Conservation (phyloP, 352 stramenopile genomes). For the Peronosclerospora sorghi region DNA sequence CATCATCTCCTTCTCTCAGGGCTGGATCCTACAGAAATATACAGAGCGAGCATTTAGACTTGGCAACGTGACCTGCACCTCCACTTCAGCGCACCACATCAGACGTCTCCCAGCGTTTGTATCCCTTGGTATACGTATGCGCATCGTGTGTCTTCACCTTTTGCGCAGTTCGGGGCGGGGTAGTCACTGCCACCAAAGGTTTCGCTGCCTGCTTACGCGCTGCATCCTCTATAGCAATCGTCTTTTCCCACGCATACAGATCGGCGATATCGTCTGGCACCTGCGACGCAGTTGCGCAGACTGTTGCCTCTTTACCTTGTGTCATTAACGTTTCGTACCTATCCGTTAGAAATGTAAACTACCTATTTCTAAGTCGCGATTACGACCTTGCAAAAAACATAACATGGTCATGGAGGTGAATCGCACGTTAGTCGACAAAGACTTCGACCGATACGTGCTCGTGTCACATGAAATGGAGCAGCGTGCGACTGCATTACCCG, state of each 20-base stretch:
- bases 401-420: conserved; percentile 55
- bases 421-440: conserved; percentile 51
- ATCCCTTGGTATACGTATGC: conserved; percentile 86
- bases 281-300: conserved; percentile 46
- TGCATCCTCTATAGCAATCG: conserved; percentile 42
- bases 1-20: conserved; percentile 29
- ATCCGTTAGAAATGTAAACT: no score
- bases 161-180: conserved; percentile 15
- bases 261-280: conserved; percentile 72
- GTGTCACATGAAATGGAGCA: conserved; percentile 23
- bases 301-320: no score
- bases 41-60: neutral
- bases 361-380: no score
- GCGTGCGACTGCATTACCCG: conserved; percentile 17
- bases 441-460: conserved; percentile 74
- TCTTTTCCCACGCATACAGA: conserved; percentile 72
- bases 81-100: conserved; percentile 46
- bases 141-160: conserved; percentile 22
- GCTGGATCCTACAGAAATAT: conserved; percentile 29
- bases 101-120: conserved; percentile 85
- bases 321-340: no score
- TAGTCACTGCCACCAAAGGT: neutral
- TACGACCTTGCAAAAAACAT: no score
- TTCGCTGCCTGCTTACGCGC: conserved; percentile 17
- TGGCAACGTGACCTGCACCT: neutral